Conservation (phyloP, 1,139 yeast genomes). For the Tardiomyces digboiensis region DNA sequence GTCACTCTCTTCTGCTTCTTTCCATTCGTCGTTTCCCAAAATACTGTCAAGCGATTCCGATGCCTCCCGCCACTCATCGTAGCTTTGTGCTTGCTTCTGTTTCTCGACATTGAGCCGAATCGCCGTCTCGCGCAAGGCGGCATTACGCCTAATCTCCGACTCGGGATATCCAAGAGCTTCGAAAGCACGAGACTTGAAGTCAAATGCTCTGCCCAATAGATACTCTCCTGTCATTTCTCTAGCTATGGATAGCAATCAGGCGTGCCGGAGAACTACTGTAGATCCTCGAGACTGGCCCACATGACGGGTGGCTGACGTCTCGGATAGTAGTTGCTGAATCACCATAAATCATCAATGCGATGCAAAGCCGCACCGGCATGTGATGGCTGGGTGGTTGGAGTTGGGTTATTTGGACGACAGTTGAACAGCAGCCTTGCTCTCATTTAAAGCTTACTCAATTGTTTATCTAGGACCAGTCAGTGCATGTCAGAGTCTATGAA, state of each 20-base stretch:
- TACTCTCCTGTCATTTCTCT: neutral
- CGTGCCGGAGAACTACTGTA: no score
- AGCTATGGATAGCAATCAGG: neutral
- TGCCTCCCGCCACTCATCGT: slow-evolving; percentile 59
- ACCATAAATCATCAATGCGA: no score
- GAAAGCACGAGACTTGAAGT: neutral
- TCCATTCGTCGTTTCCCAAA: slow-evolving; percentile 60
- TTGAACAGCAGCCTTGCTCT: no score
- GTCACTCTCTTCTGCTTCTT: slow-evolving; percentile 41
- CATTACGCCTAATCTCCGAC: slow-evolving; percentile 1
- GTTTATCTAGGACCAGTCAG: no score
- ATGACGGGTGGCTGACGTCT: no score
- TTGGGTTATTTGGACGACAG: no score
- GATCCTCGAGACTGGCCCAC: no score
- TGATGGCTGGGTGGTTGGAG: no score
- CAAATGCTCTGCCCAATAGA: neutral
- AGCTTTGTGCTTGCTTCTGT: slow-evolving; percentile 38
- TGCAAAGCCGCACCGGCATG: no score
- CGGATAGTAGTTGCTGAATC: no score
- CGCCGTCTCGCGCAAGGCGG: slow-evolving; percentile 2
- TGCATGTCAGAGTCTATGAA: no score
- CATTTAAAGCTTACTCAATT: no score
- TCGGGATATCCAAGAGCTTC: neutral
- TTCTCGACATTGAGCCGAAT: slow-evolving; percentile 1
- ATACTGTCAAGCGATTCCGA: slow-evolving; percentile 57